These are phyloP conservation scores for Lodderomyces metapsilosis DNA, from an alignment of 1,139 yeast genomes.

Conservation along the genomic window DNA sequence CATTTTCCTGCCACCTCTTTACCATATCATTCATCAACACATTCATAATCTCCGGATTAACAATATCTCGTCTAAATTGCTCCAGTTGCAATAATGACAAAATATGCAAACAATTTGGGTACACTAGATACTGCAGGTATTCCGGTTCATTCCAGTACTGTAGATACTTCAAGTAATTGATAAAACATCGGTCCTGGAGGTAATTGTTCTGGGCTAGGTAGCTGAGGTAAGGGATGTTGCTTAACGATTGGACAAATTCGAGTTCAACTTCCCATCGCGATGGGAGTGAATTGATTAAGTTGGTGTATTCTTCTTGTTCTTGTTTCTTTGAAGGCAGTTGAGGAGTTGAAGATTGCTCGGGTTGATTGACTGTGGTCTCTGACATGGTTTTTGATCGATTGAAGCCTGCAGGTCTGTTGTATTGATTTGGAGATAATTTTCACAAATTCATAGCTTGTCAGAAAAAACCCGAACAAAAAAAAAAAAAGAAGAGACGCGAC, in stretches of 20 bases:
- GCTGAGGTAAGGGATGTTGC: constrained; percentile 73
- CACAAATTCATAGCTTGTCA: no score
- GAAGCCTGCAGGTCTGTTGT: no score
- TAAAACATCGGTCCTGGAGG: constrained; percentile 57
- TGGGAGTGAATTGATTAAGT: constrained; percentile 43
- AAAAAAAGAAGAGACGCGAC: neutral
- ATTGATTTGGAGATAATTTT: no score
- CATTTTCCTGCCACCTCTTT: constrained; percentile 52
- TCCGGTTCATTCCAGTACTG: constrained; percentile 74
- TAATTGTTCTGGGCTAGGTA: constrained; percentile 74
- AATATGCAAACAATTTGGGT: constrained; percentile 71
- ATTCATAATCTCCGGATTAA: constrained; percentile 58
- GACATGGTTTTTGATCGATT: no score
- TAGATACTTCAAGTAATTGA: constrained; percentile 63
- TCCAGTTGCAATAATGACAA: constrained; percentile 57
- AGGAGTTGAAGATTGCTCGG: neutral
- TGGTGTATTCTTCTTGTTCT: constrained; percentile 10
- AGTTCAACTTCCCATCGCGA: constrained; percentile 80
- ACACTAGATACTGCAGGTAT: constrained; percentile 64
- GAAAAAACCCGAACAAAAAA: neutral
- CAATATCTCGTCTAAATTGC: constrained; percentile 53
- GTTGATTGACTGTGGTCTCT: neutral
- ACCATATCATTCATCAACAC: constrained; percentile 76
- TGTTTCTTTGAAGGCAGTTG: constrained; percentile 2
- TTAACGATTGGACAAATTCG: constrained; percentile 80